Conservation (phyloP, 257 asterid species). For the Lycium ferocissimum region DNA sequence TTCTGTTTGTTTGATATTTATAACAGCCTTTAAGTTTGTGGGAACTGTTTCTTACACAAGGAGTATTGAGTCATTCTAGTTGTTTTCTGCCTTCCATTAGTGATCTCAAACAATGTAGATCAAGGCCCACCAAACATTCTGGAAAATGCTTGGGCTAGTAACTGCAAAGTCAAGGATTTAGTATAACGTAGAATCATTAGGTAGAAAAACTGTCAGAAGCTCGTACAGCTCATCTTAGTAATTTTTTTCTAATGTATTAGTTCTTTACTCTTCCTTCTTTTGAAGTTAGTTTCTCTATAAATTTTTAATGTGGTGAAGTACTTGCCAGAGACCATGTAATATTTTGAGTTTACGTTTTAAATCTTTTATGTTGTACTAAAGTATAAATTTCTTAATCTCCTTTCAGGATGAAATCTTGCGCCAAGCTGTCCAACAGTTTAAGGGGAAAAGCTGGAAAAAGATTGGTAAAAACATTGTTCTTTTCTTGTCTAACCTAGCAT, state of each 20-base stretch:
- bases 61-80: not conserved
- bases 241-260: not conserved
- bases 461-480: constrained; percentile 55
- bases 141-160: not conserved
- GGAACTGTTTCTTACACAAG: not conserved
- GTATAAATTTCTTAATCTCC: constrained; percentile 29
- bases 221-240: not conserved
- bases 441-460: constrained; percentile 97
- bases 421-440: constrained; percentile 84
- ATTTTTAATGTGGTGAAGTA: constrained; percentile 17
- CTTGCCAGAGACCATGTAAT: not conserved
- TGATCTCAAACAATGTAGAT: not conserved
- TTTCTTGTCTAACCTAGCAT: not conserved
- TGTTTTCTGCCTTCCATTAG: not conserved
- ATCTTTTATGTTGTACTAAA: constrained; percentile 2
- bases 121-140: not conserved
- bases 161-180: constrained; percentile 7
- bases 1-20: not conserved
- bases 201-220: not conserved
- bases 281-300: not conserved
- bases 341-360: not conserved
- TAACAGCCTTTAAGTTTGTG: not conserved
- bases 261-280: not conserved
- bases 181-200: not conserved
- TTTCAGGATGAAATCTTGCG: constrained; percentile 73